Base-by-base conservation (phyloP, 2,329 filamentous ascomycete genomes). In the Aspergillus aculeatus region DNA sequence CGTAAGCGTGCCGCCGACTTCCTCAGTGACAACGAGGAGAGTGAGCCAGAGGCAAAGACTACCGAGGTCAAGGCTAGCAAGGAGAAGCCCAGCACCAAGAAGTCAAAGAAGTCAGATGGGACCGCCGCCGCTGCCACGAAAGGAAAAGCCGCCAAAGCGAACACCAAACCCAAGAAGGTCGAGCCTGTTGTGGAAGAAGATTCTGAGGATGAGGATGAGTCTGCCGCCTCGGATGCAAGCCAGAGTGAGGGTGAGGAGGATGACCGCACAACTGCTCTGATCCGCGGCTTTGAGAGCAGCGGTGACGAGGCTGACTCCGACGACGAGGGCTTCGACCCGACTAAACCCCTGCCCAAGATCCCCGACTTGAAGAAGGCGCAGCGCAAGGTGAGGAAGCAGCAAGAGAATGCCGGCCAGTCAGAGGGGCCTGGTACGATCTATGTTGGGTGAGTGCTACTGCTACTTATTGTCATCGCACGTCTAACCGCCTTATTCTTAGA, bases 351-450 rank as follows among this genome's bases (percentile, higher is more conserved):
- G 11, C 80, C 80, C 41, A 69, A 72, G 59, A 75, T 79, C 24
- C 77, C 78, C 26, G 71, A 79, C 50, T 76, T 76, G 47, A 81
- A 81, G 70, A 77, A 77, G 64, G 71, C 78, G 56, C 78, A 77
- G 70, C 80, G 80, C 67, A 81, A 81, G 67, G 75, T 86, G 61
- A 81, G 82, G 66, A 79, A 80, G 53, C 74, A 78, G 56, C 80
- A 82, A 68, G 78, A 81, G 63, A 77, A 78, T 31, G n/a, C 60
- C 44, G 74, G 73, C 53, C 57, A 75, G 63, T 67, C 68, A 5
- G 78, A 81, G 23, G 75, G 78, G 54, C 86, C 90, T 1, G 94
- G 93, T 50, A 88, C 95, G 47, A 83, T 98, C 71, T 98, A 96
- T 78, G 83, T 99, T 70, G 92, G 91, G 73, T 84, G 73, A 68